These are phyloP conservation scores for Lathyrus aphaca DNA, from an alignment of 306 rosid species.

Conservation along the genomic window DNA sequence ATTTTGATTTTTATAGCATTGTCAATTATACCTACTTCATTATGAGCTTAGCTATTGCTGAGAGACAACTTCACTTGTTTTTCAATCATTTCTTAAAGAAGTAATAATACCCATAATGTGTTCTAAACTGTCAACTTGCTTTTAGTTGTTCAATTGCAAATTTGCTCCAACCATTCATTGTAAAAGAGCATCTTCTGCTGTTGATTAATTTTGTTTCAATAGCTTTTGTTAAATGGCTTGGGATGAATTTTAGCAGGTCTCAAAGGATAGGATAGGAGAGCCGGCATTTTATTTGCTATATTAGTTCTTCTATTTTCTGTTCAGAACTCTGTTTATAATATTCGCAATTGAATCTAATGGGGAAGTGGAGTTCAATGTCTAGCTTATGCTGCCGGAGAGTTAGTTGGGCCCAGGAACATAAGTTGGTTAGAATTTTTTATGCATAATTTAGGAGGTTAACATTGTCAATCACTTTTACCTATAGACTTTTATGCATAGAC, in stretches of 20 bases:
- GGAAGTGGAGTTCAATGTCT: constrained; percentile 7
- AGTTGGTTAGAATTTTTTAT: constrained; percentile 9
- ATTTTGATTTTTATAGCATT: constrained; percentile 27
- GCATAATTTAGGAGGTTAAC: constrained; percentile 1
- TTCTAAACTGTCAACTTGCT: constrained; percentile 11
- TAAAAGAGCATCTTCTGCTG: constrained; percentile 28
- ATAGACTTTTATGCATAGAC: not conserved
- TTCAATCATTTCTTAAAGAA: constrained; percentile 19
- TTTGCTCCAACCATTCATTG: constrained; percentile 18
- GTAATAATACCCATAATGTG: constrained; percentile 16
- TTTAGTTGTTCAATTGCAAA: constrained; percentile 10
- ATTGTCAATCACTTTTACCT: not conserved
- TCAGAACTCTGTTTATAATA: constrained; percentile 11
- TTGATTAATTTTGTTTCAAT: constrained; percentile 16
- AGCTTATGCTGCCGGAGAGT: constrained; percentile 15
- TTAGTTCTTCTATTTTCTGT: constrained; percentile 18
- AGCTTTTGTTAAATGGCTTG: not conserved
- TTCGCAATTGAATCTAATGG: constrained; percentile 22
- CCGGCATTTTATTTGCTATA: constrained; percentile 27
- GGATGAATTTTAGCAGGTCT: constrained; percentile 17
- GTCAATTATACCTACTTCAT: constrained; percentile 5
- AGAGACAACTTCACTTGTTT: constrained; percentile 11
- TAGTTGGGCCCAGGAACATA: constrained; percentile 20
- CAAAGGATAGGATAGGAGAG: constrained; percentile 1
- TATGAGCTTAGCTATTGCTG: constrained; percentile 27